A percentile compares a stretch with the other conserved stretches of the same genome.
Evolutionary conservation across 805 yeast genomes (phyloP).

Genomic region (Suhomyces canberraensis): DNA sequence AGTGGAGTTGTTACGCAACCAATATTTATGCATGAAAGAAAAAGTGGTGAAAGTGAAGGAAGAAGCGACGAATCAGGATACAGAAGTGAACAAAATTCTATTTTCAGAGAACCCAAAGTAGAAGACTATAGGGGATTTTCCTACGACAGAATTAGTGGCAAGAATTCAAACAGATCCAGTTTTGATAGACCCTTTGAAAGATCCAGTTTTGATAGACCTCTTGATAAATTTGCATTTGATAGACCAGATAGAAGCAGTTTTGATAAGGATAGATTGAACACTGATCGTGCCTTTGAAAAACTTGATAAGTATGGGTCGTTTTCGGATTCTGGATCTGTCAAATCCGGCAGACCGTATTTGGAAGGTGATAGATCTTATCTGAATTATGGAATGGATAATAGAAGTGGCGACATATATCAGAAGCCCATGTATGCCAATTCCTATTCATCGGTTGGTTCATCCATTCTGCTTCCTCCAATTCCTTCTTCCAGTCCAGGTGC

Average conservation of each 20-base stretch:
- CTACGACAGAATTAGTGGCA: conserved; percentile 5
- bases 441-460: conserved; percentile 24
- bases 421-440: conserved; percentile 15
- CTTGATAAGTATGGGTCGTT: background rate
- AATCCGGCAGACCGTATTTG: background rate
- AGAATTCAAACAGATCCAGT: conserved; percentile 1
- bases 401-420: conserved; percentile 2
- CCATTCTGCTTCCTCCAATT: conserved; percentile 13
- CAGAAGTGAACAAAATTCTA: too few species aligned
- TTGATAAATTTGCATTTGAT: background rate
- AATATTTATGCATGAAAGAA: too few species aligned
- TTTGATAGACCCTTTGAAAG: conserved; percentile 1
- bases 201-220: conserved; percentile 1
- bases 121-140: too few species aligned
- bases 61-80: conserved; percentile 1
- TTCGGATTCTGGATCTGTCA: background rate
- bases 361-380: too few species aligned
- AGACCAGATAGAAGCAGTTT: background rate
- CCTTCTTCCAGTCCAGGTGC: conserved; percentile 4
- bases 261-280: background rate
- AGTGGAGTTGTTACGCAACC: too few species aligned
- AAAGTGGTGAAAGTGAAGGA: too few species aligned
- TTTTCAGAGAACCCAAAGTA: too few species aligned
- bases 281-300: background rate
- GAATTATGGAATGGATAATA: background rate